A percentile compares a stretch with the other conserved stretches of the same genome.
These are phyloP conservation scores for Lecanosticta acicola DNA, from an alignment of 2,329 filamentous ascomycete genomes.

Conservation along the genomic window DNA sequence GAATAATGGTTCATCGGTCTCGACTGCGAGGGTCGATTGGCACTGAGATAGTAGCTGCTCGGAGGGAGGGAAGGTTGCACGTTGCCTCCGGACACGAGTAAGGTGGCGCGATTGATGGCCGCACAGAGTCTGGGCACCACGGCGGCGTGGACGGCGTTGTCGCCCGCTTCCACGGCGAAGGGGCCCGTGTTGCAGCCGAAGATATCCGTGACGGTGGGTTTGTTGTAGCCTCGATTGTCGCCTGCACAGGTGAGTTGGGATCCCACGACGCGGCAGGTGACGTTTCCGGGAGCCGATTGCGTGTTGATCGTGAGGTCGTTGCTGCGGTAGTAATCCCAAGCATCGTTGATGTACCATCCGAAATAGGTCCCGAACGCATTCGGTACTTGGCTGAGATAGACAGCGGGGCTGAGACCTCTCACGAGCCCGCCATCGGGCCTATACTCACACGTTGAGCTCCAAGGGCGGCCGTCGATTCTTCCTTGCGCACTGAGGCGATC, in stretches of 20 bases:
- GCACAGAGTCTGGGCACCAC: conserved; percentile 67
- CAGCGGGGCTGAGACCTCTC: conserved; percentile 40
- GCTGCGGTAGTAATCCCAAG: conserved; percentile 45
- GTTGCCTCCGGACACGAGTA: conserved; percentile 49
- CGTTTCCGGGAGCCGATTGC: conserved; percentile 53
- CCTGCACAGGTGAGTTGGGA: conserved; percentile 39
- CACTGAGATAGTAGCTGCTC: conserved; percentile 34
- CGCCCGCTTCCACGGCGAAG: conserved; percentile 43
- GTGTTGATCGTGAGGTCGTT: conserved; percentile 56
- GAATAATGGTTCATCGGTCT: conserved; percentile 50
- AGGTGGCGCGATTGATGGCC: conserved; percentile 67
- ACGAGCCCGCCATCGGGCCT: conserved; percentile 32
- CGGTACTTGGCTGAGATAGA: conserved; percentile 40
- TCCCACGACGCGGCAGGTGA: conserved; percentile 45
- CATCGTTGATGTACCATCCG: conserved; percentile 45
- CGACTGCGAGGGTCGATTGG: conserved; percentile 33
- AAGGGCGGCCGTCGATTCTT: conserved; percentile 50
- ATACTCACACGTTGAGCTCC: conserved; percentile 55
- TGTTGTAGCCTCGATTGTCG: conserved; percentile 44
- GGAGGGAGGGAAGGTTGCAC: conserved; percentile 40
- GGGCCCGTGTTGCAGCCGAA: conserved; percentile 61
- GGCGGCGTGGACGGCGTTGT: conserved; percentile 44
- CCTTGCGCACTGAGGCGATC: conserved; percentile 51
- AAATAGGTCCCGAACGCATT: conserved; percentile 48
- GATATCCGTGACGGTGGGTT: conserved; percentile 58